Percentiles rank a stretch among this genome's conserved stretches.
Evolutionary conservation across 2,329 filamentous ascomycete genomes (phyloP).

Genomic region (Trichoderma sp.): DNA sequence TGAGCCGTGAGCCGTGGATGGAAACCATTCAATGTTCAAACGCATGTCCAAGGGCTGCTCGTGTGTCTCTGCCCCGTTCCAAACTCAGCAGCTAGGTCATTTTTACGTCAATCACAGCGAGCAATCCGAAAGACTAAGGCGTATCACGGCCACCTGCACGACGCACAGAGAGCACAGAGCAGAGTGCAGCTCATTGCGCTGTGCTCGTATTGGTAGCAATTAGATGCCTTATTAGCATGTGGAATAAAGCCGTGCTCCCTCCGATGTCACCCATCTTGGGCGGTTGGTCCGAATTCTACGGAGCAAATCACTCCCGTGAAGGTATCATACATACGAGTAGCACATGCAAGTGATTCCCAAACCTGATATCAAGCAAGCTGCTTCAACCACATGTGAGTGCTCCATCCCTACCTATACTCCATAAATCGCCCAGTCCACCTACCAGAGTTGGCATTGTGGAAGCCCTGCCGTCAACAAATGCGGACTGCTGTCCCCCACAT

Average conservation of each 20-base stretch:
- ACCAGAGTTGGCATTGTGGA: background rate
- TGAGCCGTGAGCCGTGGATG: background rate
- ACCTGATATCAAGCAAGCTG: background rate
- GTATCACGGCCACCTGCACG: background rate
- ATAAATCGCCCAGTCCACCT: background rate
- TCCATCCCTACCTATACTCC: background rate
- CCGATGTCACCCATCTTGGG: background rate
- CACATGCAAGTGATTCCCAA: background rate
- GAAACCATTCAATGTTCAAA: no score
- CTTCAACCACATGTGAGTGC: background rate
- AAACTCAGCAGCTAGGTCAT: background rate
- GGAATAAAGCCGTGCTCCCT: background rate
- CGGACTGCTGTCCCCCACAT: constrained; percentile 10
- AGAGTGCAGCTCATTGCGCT: background rate
- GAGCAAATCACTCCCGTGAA: background rate
- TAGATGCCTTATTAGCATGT: background rate
- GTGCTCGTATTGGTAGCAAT: background rate
- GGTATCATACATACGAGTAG: background rate
- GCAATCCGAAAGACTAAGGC: background rate
- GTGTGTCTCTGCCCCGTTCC: background rate
- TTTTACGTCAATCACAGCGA: background rate
- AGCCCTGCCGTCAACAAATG: background rate
- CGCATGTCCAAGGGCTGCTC: background rate
- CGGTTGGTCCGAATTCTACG: background rate
- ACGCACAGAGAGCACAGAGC: background rate